These are phyloP conservation scores for Chloroidium sp. DNA, from an alignment of 163 green algal genomes.

Conservation along the genomic window DNA sequence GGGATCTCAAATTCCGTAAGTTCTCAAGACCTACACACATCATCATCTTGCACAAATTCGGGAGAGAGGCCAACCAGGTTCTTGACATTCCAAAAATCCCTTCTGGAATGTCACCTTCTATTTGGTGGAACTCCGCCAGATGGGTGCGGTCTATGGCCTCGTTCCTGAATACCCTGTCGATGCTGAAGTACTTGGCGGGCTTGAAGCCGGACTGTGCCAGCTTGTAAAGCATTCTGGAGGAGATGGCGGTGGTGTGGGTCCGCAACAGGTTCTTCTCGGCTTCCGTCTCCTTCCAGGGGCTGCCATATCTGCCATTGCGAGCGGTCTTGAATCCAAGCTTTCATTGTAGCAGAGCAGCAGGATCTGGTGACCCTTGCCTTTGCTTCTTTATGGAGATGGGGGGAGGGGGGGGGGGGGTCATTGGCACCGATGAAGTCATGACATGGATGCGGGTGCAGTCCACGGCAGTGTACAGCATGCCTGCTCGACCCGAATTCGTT, in stretches of 20 bases:
- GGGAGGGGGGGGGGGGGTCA: too few species aligned
- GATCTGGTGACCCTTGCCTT: not conserved
- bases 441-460: too few species aligned
- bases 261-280: constrained; percentile 98
- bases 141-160: constrained; percentile 97
- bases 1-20: too few species aligned
- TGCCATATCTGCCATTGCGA: constrained; percentile 69
- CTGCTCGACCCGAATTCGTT: too few species aligned
- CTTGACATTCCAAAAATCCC: not conserved
- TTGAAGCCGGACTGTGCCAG: constrained; percentile 65
- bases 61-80: too few species aligned
- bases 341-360: not conserved
- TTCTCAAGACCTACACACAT: too few species aligned
- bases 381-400: not conserved
- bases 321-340: constrained; percentile 2
- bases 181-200: constrained; percentile 94
- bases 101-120: constrained; percentile 47
- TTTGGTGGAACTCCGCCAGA: constrained; percentile 98
- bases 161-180: constrained; percentile 97
- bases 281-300: constrained; percentile 87
- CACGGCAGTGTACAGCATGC: too few species aligned
- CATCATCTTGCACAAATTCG: too few species aligned
- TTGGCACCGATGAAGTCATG: too few species aligned
- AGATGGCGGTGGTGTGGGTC: constrained; percentile 98
- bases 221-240: constrained; percentile 91